Evolutionary conservation across 73 alveolate genomes (phyloP).

Genomic region (Paramecium caudatum): DNA sequence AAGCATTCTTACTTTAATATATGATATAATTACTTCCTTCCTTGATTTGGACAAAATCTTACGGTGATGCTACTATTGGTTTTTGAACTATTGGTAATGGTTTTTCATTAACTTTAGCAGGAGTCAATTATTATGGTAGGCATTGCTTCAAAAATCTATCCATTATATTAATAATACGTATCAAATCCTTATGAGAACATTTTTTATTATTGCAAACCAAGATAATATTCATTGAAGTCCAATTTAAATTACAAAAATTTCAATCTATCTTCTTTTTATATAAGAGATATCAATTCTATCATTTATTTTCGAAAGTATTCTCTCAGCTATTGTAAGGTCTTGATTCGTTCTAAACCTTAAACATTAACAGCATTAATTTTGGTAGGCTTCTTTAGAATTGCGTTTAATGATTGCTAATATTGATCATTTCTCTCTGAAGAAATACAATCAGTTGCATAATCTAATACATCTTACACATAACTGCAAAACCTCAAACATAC

Average conservation of each 20-base stretch:
- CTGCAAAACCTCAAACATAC: background rate
- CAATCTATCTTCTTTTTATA: constrained; percentile 25
- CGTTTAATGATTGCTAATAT: background rate
- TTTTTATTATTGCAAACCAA: background rate
- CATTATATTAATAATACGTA: background rate
- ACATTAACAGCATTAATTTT: background rate
- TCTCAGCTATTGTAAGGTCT: background rate
- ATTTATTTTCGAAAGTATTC: constrained; percentile 23
- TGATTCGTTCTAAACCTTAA: background rate
- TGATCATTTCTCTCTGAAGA: background rate
- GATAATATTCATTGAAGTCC: constrained; percentile 46
- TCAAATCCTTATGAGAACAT: constrained; percentile 30
- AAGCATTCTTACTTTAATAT: background rate
- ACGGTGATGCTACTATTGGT: background rate
- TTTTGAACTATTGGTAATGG: background rate
- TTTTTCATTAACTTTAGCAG: background rate
- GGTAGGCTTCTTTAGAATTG: background rate
- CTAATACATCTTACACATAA: background rate
- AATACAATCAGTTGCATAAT: background rate
- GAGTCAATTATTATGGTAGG: background rate
- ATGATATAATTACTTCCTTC: background rate
- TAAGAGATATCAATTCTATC: background rate
- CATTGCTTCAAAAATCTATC: background rate
- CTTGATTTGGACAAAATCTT: background rate
- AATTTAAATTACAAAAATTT: constrained; percentile 24